Conservation (phyloP, 768 basidiomycete species). For the Suillus luteus region DNA sequence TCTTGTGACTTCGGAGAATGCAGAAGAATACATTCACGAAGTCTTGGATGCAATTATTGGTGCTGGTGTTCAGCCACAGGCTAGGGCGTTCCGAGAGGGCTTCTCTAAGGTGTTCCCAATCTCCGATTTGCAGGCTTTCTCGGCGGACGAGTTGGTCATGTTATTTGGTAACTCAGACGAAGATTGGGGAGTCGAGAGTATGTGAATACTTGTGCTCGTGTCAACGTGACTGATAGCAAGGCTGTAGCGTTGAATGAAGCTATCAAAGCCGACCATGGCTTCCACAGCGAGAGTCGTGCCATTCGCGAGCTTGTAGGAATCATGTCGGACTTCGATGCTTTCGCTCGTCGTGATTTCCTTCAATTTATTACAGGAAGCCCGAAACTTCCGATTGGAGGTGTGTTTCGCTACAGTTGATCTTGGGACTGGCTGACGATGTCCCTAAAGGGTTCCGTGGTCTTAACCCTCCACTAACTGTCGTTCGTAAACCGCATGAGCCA, state of each 20-base stretch:
- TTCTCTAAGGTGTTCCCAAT: slow-evolving; percentile 98
- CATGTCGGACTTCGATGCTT: slow-evolving; percentile 77
- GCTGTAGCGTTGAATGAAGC: slow-evolving; percentile 79
- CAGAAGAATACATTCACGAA: slow-evolving; percentile 85
- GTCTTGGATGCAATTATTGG: slow-evolving; percentile 89
- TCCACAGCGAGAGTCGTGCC: slow-evolving; percentile 91
- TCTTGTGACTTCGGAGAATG: slow-evolving; percentile 82
- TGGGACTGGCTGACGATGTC: slow-evolving; percentile 7
- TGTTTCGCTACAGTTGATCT: slow-evolving; percentile 27
- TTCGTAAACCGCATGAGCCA: slow-evolving; percentile 93
- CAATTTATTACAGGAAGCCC: slow-evolving; percentile 99
- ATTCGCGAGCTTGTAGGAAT: slow-evolving; percentile 87
- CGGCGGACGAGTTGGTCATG: slow-evolving; percentile 93
- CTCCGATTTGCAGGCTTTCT: slow-evolving; percentile 86
- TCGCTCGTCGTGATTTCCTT: slow-evolving; percentile 81
- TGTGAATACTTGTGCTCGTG: slow-evolving; percentile 31
- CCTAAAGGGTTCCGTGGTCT: slow-evolving; percentile 86
- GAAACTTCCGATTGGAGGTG: slow-evolving; percentile 93
- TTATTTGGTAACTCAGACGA: slow-evolving; percentile 97
- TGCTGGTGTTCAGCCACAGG: slow-evolving; percentile 74
- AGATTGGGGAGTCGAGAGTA: slow-evolving; percentile 93
- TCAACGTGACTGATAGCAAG: slow-evolving; percentile 10
- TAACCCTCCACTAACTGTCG: slow-evolving; percentile 92
- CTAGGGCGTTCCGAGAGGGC: slow-evolving; percentile 90
- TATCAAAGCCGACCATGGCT: slow-evolving; percentile 97